A percentile compares a stretch with the other conserved stretches of the same genome.
phyloP scores from a whole-genome alignment of 495 filamentous ascomycete species.

The Penicillium steckii region DNA sequence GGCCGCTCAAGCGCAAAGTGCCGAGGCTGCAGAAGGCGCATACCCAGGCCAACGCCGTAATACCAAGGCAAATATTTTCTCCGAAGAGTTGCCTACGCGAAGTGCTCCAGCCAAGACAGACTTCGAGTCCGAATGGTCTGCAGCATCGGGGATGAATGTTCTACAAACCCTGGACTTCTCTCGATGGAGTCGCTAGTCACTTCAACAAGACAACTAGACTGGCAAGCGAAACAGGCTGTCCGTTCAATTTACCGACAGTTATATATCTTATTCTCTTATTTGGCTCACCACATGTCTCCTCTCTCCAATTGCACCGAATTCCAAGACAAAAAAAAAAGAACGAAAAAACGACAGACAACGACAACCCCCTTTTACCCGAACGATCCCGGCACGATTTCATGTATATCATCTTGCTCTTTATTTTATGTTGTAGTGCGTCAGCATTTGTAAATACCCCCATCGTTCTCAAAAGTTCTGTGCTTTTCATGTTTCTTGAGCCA shows the following conservation, averaged over 20 bases:
- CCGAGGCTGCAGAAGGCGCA: constrained; percentile 36
- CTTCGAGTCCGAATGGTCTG: constrained; percentile 42
- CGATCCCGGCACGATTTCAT: constrained; percentile 25
- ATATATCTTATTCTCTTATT: no score
- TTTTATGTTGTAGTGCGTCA: constrained; percentile 20
- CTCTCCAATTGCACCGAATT: not conserved
- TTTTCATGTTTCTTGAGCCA: constrained; percentile 12
- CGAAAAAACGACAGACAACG: constrained; percentile 1
- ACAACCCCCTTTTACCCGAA: constrained; percentile 1
- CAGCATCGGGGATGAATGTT: constrained; percentile 38
- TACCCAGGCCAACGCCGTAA: constrained; percentile 46
- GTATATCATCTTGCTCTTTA: constrained; percentile 31
- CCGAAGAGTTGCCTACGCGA: constrained; percentile 38
- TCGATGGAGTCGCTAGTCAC: constrained; percentile 36
- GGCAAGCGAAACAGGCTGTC: no score
- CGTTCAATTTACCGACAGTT: no score
- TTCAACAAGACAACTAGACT: constrained; percentile 1
- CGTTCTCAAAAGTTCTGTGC: constrained; percentile 29
- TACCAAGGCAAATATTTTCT: constrained; percentile 46
- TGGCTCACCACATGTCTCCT: not conserved
- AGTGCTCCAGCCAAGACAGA: constrained; percentile 27
- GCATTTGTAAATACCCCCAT: constrained; percentile 39
- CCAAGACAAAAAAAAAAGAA: not conserved
- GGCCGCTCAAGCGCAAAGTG: constrained; percentile 27
- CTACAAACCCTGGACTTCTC: constrained; percentile 46